These are phyloP conservation scores for Apiotrichum porosum DNA, from an alignment of 1,284 basidiomycete species.

Conservation along the genomic window DNA sequence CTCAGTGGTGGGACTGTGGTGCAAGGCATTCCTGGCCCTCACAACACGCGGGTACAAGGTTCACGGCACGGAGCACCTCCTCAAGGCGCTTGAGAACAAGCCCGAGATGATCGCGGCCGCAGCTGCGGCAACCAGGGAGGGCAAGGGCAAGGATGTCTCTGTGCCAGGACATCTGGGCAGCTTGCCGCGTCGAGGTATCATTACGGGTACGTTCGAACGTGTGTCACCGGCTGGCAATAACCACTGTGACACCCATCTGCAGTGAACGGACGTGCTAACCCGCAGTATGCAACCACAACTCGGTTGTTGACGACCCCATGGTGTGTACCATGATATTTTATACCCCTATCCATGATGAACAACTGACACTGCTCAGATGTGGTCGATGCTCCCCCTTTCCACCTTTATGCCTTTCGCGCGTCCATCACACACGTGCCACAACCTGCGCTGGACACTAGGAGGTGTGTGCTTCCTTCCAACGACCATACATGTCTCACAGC, in stretches of 20 bases:
- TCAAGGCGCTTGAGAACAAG: slow-evolving; percentile 54
- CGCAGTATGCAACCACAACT: slow-evolving; percentile 83
- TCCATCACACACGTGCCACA: slow-evolving; percentile 32
- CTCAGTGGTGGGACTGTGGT: slow-evolving; percentile 58
- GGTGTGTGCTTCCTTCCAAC: slow-evolving; percentile 17
- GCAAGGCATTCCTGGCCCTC: slow-evolving; percentile 67
- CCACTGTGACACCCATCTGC: too few relatives aligned
- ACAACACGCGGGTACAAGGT: slow-evolving; percentile 63
- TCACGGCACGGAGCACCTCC: slow-evolving; percentile 61
- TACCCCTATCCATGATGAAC: too few relatives aligned
- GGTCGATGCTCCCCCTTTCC: slow-evolving; percentile 69
- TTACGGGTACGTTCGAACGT: slow-evolving; percentile 79
- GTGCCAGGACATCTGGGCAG: neutral
- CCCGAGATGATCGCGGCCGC: slow-evolving; percentile 10
- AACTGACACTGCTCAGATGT: slow-evolving; percentile 69
- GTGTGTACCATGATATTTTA: slow-evolving; percentile 25
- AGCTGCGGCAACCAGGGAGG: neutral
- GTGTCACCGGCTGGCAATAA: too few relatives aligned
- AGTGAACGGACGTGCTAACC: too few relatives aligned
- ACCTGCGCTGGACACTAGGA: slow-evolving; percentile 46
- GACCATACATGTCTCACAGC: neutral
- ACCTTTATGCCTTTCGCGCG: slow-evolving; percentile 54
- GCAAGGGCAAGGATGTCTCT: slow-evolving; percentile 1
- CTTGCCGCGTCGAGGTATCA: slow-evolving; percentile 59
- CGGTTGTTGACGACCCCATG: slow-evolving; percentile 56